Conservation (phyloP, 805 yeast genomes). For the Kockiozyma suomiensis region DNA sequence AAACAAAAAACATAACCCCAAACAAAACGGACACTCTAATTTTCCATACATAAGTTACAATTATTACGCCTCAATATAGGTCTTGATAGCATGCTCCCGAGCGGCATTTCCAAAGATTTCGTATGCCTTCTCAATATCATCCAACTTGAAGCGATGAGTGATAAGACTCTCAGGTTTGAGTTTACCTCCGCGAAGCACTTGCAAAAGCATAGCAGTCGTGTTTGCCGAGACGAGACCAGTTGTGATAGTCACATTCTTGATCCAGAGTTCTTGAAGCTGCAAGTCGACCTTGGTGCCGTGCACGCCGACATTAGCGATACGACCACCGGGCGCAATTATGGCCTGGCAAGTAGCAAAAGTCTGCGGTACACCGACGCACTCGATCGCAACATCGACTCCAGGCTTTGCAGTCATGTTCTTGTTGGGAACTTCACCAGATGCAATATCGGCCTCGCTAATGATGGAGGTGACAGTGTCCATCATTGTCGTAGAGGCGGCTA, state of each 20-base stretch:
- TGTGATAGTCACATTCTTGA: conserved; percentile 23
- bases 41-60: neutral
- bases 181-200: conserved; percentile 25
- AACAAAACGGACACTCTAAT: neutral
- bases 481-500: conserved; percentile 3
- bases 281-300: conserved; percentile 26
- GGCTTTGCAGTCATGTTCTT: conserved; percentile 18
- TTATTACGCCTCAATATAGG: conserved; percentile 19
- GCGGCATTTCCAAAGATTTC: conserved; percentile 32
- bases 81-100: conserved; percentile 30
- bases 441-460: conserved; percentile 1
- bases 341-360: conserved; percentile 24
- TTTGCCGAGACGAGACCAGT: conserved; percentile 29
- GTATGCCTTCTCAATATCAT: conserved; percentile 28
- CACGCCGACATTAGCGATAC: conserved; percentile 31
- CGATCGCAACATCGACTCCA: conserved; percentile 34
- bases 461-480: conserved; percentile 17
- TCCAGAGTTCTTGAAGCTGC: conserved; percentile 28
- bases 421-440: conserved; percentile 8
- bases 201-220: conserved; percentile 27
- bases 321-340: conserved; percentile 30
- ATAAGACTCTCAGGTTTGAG: conserved; percentile 25
- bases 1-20: neutral
- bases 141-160: conserved; percentile 31
- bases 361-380: conserved; percentile 27